Conservation (phyloP, 2,329 filamentous ascomycete species). For the Apiospora pterosperma region DNA sequence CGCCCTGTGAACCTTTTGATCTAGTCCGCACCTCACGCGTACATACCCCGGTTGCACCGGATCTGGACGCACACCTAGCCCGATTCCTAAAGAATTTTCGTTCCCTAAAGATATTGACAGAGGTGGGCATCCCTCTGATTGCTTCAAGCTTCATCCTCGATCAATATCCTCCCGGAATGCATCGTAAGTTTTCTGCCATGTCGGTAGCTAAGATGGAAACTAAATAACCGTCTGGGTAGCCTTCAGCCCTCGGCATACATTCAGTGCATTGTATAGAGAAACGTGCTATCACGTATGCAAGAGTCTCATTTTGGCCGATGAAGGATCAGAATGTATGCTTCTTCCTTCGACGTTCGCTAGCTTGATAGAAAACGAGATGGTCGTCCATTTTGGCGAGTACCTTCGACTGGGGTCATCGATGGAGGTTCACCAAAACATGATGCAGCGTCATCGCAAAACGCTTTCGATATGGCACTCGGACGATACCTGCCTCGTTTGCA, state of each 20-base stretch:
- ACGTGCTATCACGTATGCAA: too few relatives aligned
- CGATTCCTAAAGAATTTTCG: neutral
- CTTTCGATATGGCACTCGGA: constrained; percentile 15
- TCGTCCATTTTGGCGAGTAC: too few relatives aligned
- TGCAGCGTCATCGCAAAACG: neutral
- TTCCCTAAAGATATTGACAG: neutral
- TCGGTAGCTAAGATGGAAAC: neutral
- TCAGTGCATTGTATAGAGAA: neutral
- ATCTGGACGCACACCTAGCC: constrained; percentile 1
- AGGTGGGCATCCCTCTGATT: constrained; percentile 4
- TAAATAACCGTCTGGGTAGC: neutral
- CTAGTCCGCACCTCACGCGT: neutral
- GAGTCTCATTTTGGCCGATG: too few relatives aligned
- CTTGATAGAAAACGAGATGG: too few relatives aligned
- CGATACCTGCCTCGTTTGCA: constrained; percentile 25
- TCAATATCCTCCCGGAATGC: constrained; percentile 4
- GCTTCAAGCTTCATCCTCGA: constrained; percentile 4
- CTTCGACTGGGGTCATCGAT: too few relatives aligned
- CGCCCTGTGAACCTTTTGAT: neutral
- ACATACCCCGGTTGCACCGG: neutral
- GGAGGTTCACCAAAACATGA: too few relatives aligned
- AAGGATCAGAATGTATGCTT: too few relatives aligned
- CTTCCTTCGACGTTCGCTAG: too few relatives aligned
- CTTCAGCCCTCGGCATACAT: neutral
- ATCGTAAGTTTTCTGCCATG: constrained; percentile 3